These are phyloP conservation scores for Cryptococcus sp. DNA, from an alignment of 1,284 basidiomycete species.

Conservation along the genomic window DNA sequence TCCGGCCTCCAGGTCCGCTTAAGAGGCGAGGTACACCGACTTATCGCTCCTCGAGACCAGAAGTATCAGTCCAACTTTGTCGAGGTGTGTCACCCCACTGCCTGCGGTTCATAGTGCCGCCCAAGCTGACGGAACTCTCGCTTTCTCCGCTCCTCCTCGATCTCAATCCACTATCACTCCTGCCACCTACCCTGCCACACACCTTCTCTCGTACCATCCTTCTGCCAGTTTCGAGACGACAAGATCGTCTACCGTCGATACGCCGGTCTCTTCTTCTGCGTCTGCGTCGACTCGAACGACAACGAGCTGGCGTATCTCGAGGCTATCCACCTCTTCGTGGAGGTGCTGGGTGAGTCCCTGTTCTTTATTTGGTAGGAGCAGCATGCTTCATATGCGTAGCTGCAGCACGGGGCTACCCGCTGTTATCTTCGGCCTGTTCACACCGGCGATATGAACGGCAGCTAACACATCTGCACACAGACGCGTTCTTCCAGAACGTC, in stretches of 20 bases:
- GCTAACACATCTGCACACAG: constrained; percentile 51
- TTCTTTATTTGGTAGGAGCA: too few relatives aligned
- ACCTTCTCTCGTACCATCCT: neutral
- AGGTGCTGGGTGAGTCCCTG: constrained; percentile 80
- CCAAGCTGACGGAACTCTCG: neutral
- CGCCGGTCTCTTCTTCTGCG: constrained; percentile 95
- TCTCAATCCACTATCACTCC: neutral
- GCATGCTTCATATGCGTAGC: too few relatives aligned
- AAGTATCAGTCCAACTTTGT: constrained; percentile 99
- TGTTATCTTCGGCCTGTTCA: neutral
- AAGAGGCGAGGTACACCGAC: constrained; percentile 88
- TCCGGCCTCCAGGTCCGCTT: constrained; percentile 65
- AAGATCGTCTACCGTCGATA: constrained; percentile 94
- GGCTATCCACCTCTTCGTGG: constrained; percentile 96
- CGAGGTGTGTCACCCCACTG: constrained; percentile 62
- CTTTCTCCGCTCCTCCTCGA: neutral
- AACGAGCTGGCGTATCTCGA: constrained; percentile 97
- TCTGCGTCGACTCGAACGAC: constrained; percentile 96
- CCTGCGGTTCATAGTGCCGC: neutral
- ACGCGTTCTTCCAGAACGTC: constrained; percentile 97
- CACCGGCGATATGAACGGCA: neutral
- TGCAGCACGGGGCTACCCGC: too few relatives aligned
- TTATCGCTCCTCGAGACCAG: constrained; percentile 95
- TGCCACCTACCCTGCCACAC: neutral
- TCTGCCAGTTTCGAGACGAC: constrained; percentile 80